Percentiles rank a stretch among this genome's conserved stretches.
Evolutionary conservation across 148 eudicot species (phyloP).

Genomic region (Fallopia convolvulus): DNA sequence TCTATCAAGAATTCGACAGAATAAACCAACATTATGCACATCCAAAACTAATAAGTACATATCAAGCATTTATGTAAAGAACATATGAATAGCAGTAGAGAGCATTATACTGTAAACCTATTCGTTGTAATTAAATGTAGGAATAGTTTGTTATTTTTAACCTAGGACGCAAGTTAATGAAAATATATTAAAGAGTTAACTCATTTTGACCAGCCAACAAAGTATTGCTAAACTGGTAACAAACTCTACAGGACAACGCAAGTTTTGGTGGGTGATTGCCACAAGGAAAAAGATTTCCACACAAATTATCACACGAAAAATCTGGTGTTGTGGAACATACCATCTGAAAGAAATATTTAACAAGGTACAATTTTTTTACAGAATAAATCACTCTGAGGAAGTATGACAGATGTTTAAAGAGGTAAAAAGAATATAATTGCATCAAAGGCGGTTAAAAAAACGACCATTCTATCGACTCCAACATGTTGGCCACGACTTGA

Average conservation of each 20-base stretch:
- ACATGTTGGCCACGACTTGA: constrained; percentile 83
- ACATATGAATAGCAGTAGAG: too few relatives aligned
- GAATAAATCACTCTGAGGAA: neutral
- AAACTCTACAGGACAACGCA: constrained; percentile 57
- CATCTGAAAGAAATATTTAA: constrained; percentile 46
- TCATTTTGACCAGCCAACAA: too few relatives aligned
- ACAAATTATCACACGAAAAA: constrained; percentile 77
- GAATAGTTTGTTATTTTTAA: too few relatives aligned
- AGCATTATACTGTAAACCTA: too few relatives aligned
- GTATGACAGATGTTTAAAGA: constrained; percentile 2
- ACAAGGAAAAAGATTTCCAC: constrained; percentile 85
- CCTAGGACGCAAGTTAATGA: too few relatives aligned
- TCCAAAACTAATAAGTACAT: too few relatives aligned
- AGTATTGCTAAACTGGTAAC: constrained; percentile 8
- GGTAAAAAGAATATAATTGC: neutral
- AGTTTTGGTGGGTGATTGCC: constrained; percentile 92
- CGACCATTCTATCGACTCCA: constrained; percentile 83
- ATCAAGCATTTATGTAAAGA: too few relatives aligned
- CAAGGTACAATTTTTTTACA: neutral
- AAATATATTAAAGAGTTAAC: too few relatives aligned
- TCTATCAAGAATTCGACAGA: too few relatives aligned
- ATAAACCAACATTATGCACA: too few relatives aligned
- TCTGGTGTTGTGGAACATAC: constrained; percentile 61
- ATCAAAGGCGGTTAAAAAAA: constrained; percentile 14
- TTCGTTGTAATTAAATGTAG: too few relatives aligned